Evolutionary conservation across 2,329 filamentous ascomycete genomes (phyloP).

Genomic region (Paradendryphiella salina): DNA sequence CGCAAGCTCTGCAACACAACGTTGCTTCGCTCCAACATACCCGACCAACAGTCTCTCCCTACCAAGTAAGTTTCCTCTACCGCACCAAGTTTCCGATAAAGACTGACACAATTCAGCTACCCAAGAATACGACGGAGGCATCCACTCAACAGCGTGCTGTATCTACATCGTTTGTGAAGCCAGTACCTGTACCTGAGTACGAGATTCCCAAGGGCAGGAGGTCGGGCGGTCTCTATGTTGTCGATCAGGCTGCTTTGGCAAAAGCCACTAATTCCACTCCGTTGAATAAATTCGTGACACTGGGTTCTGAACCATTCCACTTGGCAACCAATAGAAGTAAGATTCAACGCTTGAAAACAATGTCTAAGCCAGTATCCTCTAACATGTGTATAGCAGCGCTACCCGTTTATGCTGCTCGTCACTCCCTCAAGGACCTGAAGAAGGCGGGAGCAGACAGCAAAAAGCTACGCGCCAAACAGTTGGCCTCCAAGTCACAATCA

Average conservation of each 20-base stretch:
- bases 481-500: conserved; percentile 29
- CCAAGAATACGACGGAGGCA: conserved; percentile 33
- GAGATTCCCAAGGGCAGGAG: conserved; percentile 42
- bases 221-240: conserved; percentile 49
- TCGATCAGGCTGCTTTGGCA: conserved; percentile 48
- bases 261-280: conserved; percentile 51
- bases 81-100: background rate
- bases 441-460: conserved; percentile 49
- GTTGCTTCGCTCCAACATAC: conserved; percentile 21
- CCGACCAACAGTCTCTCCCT: conserved; percentile 28
- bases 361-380: conserved; percentile 17
- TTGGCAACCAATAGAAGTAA: conserved; percentile 52
- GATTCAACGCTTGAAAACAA: conserved; percentile 15
- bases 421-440: conserved; percentile 53
- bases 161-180: conserved; percentile 22
- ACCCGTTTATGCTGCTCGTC: conserved; percentile 49
- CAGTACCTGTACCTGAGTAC: conserved; percentile 36
- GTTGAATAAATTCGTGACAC: conserved; percentile 50
- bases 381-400: conserved; percentile 42
- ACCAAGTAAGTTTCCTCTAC: conserved; percentile 33
- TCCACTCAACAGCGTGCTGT: conserved; percentile 30
- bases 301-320: conserved; percentile 50
- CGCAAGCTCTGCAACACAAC: conserved; percentile 38
- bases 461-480: conserved; percentile 43
- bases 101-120: conserved; percentile 31